Conservation (phyloP, 306 rosid species). For the Morella rubra region DNA sequence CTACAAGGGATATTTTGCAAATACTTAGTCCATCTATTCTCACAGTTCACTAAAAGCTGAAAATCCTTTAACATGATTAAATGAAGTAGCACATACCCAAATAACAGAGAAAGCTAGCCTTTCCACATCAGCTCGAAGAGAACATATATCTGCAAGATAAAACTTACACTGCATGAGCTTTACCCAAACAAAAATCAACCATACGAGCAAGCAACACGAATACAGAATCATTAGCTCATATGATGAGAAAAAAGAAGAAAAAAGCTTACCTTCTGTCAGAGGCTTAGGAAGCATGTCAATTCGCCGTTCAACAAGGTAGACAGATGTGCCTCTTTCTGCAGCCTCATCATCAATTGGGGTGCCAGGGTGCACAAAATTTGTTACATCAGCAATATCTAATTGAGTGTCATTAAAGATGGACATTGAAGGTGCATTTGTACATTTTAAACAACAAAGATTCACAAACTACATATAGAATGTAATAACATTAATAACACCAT, state of each 20-base stretch:
- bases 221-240: neutral
- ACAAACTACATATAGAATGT: slow-evolving; percentile 2
- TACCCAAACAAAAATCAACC: slow-evolving; percentile 17
- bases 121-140: slow-evolving; percentile 97
- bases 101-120: slow-evolving; percentile 95
- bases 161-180: slow-evolving; percentile 17
- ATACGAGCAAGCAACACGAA: neutral
- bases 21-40: too few species aligned
- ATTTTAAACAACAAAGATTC: neutral
- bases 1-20: neutral
- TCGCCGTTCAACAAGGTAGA: slow-evolving; percentile 92
- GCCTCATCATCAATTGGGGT: slow-evolving; percentile 94
- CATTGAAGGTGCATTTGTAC: neutral
- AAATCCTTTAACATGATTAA: neutral
- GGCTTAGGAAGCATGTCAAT: slow-evolving; percentile 99
- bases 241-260: neutral
- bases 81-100: slow-evolving; percentile 61
- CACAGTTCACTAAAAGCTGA: too few species aligned
- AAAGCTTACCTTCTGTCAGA: slow-evolving; percentile 79
- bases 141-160: slow-evolving; percentile 77
- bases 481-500: neutral
- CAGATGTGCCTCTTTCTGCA: slow-evolving; percentile 94
- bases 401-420: slow-evolving; percentile 51
- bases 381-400: slow-evolving; percentile 96
- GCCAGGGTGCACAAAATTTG: slow-evolving; percentile 87